Evolutionary conservation across 192 early-diverging fungal genomes (phyloP).

Genomic region (Chytriomyces sp.): DNA sequence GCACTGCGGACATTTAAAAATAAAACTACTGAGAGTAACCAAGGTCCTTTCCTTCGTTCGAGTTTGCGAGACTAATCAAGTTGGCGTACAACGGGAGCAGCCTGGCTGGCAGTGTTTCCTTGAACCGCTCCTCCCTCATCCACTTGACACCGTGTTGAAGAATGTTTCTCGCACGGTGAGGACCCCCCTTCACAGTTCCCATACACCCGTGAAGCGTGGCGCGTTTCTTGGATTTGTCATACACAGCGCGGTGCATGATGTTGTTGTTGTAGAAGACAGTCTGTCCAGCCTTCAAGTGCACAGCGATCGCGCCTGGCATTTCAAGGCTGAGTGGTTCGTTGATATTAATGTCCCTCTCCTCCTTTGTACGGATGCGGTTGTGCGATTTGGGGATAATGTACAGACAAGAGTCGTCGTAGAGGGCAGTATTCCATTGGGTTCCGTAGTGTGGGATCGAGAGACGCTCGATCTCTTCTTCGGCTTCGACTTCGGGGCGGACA

Average conservation of each 20-base stretch:
- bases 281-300: slow-evolving; percentile 51
- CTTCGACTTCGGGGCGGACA: slow-evolving; percentile 41
- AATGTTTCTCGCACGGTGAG: slow-evolving; percentile 52
- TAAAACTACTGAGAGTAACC: slow-evolving; percentile 22
- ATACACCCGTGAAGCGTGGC: slow-evolving; percentile 55
- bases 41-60: slow-evolving; percentile 23
- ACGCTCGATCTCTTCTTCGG: slow-evolving; percentile 44
- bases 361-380: slow-evolving; percentile 45
- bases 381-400: slow-evolving; percentile 54
- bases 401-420: slow-evolving; percentile 56
- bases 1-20: not conserved
- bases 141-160: slow-evolving; percentile 58
- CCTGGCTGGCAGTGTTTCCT: slow-evolving; percentile 42
- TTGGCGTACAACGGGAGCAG: slow-evolving; percentile 45
- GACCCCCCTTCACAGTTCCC: slow-evolving; percentile 53
- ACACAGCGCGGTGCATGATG: slow-evolving; percentile 56
- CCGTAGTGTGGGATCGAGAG: slow-evolving; percentile 56
- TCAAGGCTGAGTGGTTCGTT: slow-evolving; percentile 48
- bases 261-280: slow-evolving; percentile 64
- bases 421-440: slow-evolving; percentile 60
- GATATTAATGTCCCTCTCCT: slow-evolving; percentile 51
- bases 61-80: slow-evolving; percentile 40
- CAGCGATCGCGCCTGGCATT: slow-evolving; percentile 50
- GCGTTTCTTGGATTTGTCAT: slow-evolving; percentile 44
- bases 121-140: slow-evolving; percentile 50